A percentile compares a stretch with the other conserved stretches of the same genome.
Evolutionary conservation across 2,329 filamentous ascomycete species (phyloP).

Genomic region (Fusarium equiseti): DNA sequence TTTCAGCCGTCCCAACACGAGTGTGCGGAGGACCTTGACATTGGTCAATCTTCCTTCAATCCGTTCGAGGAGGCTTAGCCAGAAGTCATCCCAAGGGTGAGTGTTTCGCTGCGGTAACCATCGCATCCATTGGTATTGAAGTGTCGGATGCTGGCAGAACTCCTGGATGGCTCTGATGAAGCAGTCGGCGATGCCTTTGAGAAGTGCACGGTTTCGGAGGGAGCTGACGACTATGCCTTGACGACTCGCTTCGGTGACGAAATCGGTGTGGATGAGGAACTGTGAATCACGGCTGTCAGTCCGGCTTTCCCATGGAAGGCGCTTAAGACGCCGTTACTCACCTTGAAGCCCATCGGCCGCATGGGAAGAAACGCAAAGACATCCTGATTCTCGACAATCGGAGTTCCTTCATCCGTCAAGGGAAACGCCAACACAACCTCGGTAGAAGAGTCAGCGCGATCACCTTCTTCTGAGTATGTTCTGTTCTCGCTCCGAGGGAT

Average conservation of each 20-base stretch:
- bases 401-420: constrained; percentile 47
- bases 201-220: constrained; percentile 53
- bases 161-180: constrained; percentile 56
- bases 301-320: accelerated
- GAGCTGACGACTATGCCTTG: constrained; percentile 57
- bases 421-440: constrained; percentile 62
- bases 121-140: constrained; percentile 60
- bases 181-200: constrained; percentile 52
- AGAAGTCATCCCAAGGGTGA: constrained; percentile 47
- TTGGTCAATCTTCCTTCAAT: constrained; percentile 40
- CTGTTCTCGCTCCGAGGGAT: constrained; percentile 54
- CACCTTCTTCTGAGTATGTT: constrained; percentile 46
- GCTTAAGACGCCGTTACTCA: constrained; percentile 25
- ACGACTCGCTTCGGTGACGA: constrained; percentile 60
- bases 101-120: constrained; percentile 54
- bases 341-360: constrained; percentile 57
- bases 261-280: constrained; percentile 65
- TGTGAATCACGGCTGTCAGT: constrained; percentile 20
- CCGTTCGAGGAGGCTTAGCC: constrained; percentile 41
- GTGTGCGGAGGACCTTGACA: constrained; percentile 20
- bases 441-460: constrained; percentile 44
- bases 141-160: constrained; percentile 53
- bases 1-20: constrained; percentile 1
- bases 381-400: constrained; percentile 55
- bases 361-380: constrained; percentile 62